phyloP scores from a whole-genome alignment of 2,329 filamentous ascomycete species.

The Ophiostoma fasciatum region DNA sequence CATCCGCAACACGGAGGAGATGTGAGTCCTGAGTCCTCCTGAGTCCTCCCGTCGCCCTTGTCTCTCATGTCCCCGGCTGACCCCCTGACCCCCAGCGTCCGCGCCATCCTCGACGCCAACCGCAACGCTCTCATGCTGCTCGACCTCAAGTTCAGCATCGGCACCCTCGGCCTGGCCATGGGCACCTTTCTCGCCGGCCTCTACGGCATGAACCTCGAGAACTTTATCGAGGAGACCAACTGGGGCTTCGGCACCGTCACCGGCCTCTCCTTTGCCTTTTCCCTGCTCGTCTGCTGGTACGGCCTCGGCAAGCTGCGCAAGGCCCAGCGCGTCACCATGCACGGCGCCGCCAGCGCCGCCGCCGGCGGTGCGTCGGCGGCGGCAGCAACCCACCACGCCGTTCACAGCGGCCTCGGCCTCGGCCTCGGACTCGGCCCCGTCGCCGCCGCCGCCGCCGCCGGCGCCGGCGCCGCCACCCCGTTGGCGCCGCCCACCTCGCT shows the following conservation, averaged over 20 bases:
- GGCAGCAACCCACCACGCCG: too few species aligned
- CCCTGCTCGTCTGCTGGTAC: constrained; percentile 65
- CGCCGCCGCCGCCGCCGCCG: constrained; percentile 3
- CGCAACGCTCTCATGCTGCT: constrained; percentile 96
- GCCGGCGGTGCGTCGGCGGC: not conserved
- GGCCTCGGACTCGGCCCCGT: constrained; percentile 1
- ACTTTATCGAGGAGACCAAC: constrained; percentile 91
- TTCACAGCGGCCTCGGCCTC: not conserved
- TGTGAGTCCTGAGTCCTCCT: too few species aligned
- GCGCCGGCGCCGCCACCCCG: not conserved
- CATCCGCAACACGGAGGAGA: constrained; percentile 96
- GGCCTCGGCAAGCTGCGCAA: constrained; percentile 71
- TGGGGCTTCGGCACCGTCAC: constrained; percentile 73
- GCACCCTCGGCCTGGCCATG: constrained; percentile 83
- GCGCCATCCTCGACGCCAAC: constrained; percentile 94
- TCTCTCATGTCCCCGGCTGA: too few species aligned
- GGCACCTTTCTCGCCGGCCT: constrained; percentile 94
- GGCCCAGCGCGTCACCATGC: constrained; percentile 21
- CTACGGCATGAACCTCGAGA: constrained; percentile 99
- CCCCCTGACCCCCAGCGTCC: too few species aligned
- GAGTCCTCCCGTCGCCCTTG: not conserved
- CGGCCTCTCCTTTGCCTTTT: constrained; percentile 53
- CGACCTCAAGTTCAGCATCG: constrained; percentile 91
- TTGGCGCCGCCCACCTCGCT: not conserved
- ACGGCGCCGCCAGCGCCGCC: constrained; percentile 9